A percentile compares a stretch with the other conserved stretches of the same genome.
Evolutionary conservation across 495 filamentous ascomycete species (phyloP).

Genomic region (Tuber borchii): DNA sequence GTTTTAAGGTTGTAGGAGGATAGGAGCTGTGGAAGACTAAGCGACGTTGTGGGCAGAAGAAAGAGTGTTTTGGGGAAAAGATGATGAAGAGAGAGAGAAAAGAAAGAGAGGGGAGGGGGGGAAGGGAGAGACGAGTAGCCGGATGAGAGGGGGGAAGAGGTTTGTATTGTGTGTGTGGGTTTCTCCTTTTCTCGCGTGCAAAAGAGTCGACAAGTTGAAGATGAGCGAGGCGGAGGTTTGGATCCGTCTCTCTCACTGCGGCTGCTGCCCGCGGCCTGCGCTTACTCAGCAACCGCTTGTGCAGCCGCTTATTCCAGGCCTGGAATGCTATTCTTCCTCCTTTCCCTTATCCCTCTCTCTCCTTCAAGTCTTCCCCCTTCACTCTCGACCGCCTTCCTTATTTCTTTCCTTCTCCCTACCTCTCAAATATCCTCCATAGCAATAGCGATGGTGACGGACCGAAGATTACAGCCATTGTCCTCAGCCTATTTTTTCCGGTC

Average conservation of each 20-base stretch:
- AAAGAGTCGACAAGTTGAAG: slow-evolving; percentile 33
- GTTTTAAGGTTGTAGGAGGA: slow-evolving; percentile 21
- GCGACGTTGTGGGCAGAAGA: slow-evolving; percentile 16
- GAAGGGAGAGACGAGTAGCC: slow-evolving; percentile 4
- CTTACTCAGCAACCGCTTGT: slow-evolving; percentile 30
- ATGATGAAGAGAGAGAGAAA: slow-evolving; percentile 16
- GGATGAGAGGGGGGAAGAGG: slow-evolving; percentile 2
- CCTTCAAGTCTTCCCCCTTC: not conserved
- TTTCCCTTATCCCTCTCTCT: not conserved
- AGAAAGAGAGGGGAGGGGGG: slow-evolving; percentile 10
- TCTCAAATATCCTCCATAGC: not conserved
- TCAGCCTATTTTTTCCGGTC: not conserved
- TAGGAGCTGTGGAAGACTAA: slow-evolving; percentile 13
- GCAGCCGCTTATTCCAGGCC: not conserved
- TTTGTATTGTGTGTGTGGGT: slow-evolving; percentile 10
- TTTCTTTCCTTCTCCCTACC: not conserved
- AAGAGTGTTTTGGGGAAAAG: slow-evolving; percentile 24
- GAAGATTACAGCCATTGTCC: not conserved
- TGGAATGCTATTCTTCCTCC: not conserved
- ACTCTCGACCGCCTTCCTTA: not conserved
- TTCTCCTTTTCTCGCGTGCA: slow-evolving; percentile 37
- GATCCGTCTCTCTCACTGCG: slow-evolving; percentile 20
- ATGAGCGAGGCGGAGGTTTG: slow-evolving; percentile 33
- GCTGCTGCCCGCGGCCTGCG: slow-evolving; percentile 29
- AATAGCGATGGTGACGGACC: not conserved